These are phyloP conservation scores for Clausena lansium DNA, from an alignment of 345 rosid genomes.

Conservation along the genomic window DNA sequence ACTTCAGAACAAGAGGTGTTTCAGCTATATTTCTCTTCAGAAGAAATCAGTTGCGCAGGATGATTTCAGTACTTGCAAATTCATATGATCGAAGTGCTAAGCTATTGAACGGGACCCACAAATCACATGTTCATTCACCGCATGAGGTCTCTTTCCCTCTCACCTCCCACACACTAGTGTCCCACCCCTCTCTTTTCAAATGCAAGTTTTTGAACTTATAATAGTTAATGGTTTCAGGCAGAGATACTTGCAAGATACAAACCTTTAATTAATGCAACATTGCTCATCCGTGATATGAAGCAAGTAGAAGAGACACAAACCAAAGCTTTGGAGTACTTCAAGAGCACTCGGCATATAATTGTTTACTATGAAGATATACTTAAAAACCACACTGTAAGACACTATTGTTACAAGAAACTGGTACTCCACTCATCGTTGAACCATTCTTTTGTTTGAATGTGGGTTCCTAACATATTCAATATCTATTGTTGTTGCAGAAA, in stretches of 20 bases:
- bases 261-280: constrained; percentile 65
- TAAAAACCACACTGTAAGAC: constrained; percentile 74
- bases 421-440: not conserved
- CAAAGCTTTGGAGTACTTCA: constrained; percentile 81
- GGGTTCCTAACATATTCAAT: not conserved
- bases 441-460: not conserved
- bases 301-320: constrained; percentile 66
- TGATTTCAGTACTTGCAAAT: constrained; percentile 94
- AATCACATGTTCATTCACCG: constrained; percentile 93
- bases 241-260: constrained; percentile 90
- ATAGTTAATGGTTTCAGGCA: constrained; percentile 60
- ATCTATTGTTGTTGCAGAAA: constrained; percentile 43
- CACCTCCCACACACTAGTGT: not conserved
- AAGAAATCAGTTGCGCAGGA: constrained; percentile 86
- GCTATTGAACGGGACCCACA: constrained; percentile 88
- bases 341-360: constrained; percentile 70
- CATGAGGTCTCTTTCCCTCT: constrained; percentile 50
- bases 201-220: not conserved
- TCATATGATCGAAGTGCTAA: constrained; percentile 80
- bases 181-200: not conserved
- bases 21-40: constrained; percentile 87
- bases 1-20: constrained; percentile 79
- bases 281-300: constrained; percentile 57
- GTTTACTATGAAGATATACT: constrained; percentile 89
- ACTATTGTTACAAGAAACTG: not conserved